Evolutionary conservation across 1,139 yeast genomes (phyloP), one percentile per base, ranked within the genome.

Genomic region (Pichiaceae sp.): DNA sequence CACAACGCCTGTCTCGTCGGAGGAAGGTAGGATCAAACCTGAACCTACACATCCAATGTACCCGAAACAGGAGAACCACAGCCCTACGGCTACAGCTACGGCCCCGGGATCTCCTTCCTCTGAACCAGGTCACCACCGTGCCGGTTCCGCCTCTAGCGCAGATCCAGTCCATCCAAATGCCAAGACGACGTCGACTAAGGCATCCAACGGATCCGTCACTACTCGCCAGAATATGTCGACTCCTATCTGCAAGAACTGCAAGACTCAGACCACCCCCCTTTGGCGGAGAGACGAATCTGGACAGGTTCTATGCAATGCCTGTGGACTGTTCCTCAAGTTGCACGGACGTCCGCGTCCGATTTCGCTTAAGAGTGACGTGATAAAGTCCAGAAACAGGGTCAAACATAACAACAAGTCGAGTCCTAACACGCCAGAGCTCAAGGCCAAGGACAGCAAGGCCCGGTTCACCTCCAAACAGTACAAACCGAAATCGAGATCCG

Each of bases 201-300:
- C 58, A 42, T 51, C 62, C n/a, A 62, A 61, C 38, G 67, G 67
- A 12, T 49, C 63, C 20, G 54, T 64, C 11, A 62, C 68, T 2
- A 55, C 64, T 11, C 62, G 60, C 40, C 57, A 63, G 27, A 75
- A 72, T 48, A 68, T 75, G 41, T 59, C 78, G 5, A 65, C 75
- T 30, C 89, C 96, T 1, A 72, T 81, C 17, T 89, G 96, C 59
- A 85, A 82, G 48, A 89, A 89, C 58, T 89, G 97, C 62, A 74
- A 80, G 50, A 89, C 97, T 4, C 83, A 85, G 42, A 87, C 91
- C 1, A 89, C 97, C 1, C 97, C 97, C 1, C 65, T 89, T 20
- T 89, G 97, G 97, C 71, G 97, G 59, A 69, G 96, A 48, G 95
- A 87, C 59, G 96, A 87, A 54, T 75, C 83, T 15, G 97, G 97